Evolutionary conservation across 1,284 basidiomycete species (phyloP).

Genomic region (Pterulicium gracile): DNA sequence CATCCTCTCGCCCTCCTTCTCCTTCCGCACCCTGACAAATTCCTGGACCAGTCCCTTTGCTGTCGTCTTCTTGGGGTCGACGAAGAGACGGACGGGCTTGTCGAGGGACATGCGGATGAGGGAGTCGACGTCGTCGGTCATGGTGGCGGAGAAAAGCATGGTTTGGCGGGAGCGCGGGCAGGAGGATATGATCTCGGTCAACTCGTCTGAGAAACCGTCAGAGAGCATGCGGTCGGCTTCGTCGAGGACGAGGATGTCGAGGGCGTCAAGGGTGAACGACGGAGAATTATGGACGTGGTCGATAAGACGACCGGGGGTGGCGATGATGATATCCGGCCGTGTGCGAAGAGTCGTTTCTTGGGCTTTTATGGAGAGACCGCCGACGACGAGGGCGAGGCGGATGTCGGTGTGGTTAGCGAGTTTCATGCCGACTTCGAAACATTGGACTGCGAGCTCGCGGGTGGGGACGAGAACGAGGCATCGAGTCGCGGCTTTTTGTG

Average conservation of each 20-base stretch:
- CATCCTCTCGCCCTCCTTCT: conserved; percentile 72
- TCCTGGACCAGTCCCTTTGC: conserved; percentile 91
- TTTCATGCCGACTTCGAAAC: conserved; percentile 83
- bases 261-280: conserved; percentile 85
- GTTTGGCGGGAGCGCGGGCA: conserved; percentile 89
- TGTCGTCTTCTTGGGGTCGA: conserved; percentile 86
- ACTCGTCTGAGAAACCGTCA: conserved; percentile 94
- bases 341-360: conserved; percentile 81
- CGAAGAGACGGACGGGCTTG: conserved; percentile 89
- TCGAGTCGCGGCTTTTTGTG: conserved; percentile 81
- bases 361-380: conserved; percentile 85
- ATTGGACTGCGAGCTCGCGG: conserved; percentile 90
- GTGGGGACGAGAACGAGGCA: conserved; percentile 92
- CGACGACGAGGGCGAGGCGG: conserved; percentile 80
- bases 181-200: conserved; percentile 86
- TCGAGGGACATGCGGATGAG: conserved; percentile 87
- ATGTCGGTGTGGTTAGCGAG: conserved; percentile 84
- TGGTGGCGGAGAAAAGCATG: conserved; percentile 97
- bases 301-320: conserved; percentile 92
- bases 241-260: conserved; percentile 92
- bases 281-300: conserved; percentile 96
- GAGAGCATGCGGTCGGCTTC: conserved; percentile 98
- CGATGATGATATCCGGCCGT: conserved; percentile 87
- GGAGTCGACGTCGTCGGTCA: conserved; percentile 94
- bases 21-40: conserved; percentile 81